Conservation (phyloP, 2,329 filamentous ascomycete species). For the Fusarium penzigii region DNA sequence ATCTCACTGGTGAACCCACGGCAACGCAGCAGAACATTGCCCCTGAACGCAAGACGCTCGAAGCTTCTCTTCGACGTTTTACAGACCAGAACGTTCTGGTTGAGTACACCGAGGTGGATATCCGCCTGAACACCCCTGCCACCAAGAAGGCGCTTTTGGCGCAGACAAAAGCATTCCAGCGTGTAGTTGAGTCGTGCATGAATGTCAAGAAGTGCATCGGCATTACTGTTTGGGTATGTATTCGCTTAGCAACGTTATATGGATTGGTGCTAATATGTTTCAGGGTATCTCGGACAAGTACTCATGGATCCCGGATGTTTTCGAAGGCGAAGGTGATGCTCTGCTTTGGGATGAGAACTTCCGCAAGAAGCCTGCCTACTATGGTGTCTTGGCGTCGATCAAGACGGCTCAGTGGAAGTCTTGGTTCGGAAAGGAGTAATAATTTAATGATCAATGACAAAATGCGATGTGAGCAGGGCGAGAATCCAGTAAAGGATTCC, state of each 20-base stretch:
- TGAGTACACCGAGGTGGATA: slow-evolving; percentile 55
- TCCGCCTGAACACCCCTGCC: slow-evolving; percentile 44
- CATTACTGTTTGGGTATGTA: slow-evolving; percentile 30
- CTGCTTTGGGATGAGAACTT: slow-evolving; percentile 16
- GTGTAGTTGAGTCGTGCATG: slow-evolving; percentile 28
- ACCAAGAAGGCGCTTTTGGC: slow-evolving; percentile 38
- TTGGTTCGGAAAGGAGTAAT: background rate
- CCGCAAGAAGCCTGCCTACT: slow-evolving; percentile 12
- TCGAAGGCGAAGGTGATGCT: slow-evolving; percentile 24
- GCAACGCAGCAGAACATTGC: slow-evolving; percentile 36
- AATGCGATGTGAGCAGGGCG: no score
- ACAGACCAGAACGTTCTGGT: slow-evolving; percentile 47
- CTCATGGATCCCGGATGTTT: slow-evolving; percentile 26
- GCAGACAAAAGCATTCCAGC: slow-evolving; percentile 44
- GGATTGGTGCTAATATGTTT: slow-evolving; percentile 4
- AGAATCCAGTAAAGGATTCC: no score
- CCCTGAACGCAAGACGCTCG: slow-evolving; percentile 32
- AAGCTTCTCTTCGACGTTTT: slow-evolving; percentile 41
- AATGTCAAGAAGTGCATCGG: slow-evolving; percentile 29
- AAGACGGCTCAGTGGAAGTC: background rate
- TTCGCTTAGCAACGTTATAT: no score
- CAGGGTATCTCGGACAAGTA: slow-evolving; percentile 28
- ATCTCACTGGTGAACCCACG: slow-evolving; percentile 44
- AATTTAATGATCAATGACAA: no score
- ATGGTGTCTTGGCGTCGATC: slow-evolving; percentile 4